Percentiles rank a stretch among this genome's conserved stretches.
Evolutionary conservation across 257 asterid genomes (phyloP).

Genomic region (Mentha longifolia): DNA sequence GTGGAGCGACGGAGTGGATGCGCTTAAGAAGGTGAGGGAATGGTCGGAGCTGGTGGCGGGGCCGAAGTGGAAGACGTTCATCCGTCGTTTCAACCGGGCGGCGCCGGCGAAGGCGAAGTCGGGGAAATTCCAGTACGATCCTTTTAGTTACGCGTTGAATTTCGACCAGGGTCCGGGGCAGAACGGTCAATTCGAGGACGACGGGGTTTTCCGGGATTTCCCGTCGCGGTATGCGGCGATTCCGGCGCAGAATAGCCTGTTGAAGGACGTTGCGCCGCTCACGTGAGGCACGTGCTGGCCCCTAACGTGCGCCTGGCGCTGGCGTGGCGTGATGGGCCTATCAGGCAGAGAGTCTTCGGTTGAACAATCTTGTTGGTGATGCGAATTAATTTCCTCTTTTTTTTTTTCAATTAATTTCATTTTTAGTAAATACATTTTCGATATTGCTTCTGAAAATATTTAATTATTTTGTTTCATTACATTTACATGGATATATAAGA

Average conservation of each 20-base stretch:
- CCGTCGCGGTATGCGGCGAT: conserved; percentile 71
- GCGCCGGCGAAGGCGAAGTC: conserved; percentile 42
- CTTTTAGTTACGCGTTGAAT: conserved; percentile 76
- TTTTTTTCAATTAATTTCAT: not conserved
- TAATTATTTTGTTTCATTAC: no score
- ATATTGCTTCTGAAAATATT: no score
- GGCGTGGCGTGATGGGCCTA: no score
- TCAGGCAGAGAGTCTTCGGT: conserved; percentile 16
- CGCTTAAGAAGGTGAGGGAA: conserved; percentile 64
- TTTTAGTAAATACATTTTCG: conserved; percentile 18
- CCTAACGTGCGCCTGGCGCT: conserved; percentile 24
- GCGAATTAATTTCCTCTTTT: not conserved
- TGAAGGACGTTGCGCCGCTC: conserved; percentile 41
- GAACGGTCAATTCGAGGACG: conserved; percentile 54
- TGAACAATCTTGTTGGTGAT: not conserved
- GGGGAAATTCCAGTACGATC: conserved; percentile 76
- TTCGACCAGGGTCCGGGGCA: conserved; percentile 70
- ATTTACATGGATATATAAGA: no score
- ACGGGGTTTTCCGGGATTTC: conserved; percentile 53
- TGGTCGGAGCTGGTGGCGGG: conserved; percentile 93
- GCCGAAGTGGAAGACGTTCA: conserved; percentile 93
- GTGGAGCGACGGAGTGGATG: conserved; percentile 51
- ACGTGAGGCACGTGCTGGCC: conserved; percentile 29
- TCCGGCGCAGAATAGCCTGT: conserved; percentile 44
- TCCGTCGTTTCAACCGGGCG: conserved; percentile 67